Evolutionary conservation across 805 yeast species (phyloP).

Genomic region (Teunomyces lycoperdinae): DNA sequence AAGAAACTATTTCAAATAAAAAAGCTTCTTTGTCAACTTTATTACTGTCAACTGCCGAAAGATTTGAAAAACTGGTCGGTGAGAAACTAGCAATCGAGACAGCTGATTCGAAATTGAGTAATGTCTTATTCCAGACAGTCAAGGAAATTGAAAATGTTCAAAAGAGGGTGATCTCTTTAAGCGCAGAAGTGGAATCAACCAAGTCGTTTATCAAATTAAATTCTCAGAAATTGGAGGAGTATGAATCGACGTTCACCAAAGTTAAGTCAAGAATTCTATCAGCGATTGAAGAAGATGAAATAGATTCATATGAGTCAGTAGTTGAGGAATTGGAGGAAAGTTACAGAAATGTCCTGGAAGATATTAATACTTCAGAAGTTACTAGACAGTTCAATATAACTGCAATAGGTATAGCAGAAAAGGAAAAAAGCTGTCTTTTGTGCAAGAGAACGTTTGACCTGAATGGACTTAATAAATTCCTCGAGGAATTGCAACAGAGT

Average conservation of each 20-base stretch:
- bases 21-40: conserved; percentile 26
- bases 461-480: conserved; percentile 26
- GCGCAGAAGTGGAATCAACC: conserved; percentile 6
- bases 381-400: conserved; percentile 65
- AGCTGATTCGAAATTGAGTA: conserved; percentile 11
- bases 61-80: conserved; percentile 18
- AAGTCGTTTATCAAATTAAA: conserved; percentile 4
- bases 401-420: conserved; percentile 63
- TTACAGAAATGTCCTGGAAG: conserved; percentile 58
- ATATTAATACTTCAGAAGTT: conserved; percentile 65
- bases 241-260: conserved; percentile 6
- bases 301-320: conserved; percentile 50
- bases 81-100: conserved; percentile 12
- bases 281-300: conserved; percentile 32
- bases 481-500: conserved; percentile 26
- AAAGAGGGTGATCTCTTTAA: not conserved
- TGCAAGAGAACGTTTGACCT: conserved; percentile 67
- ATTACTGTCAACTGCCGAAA: conserved; percentile 16
- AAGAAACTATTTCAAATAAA: conserved; percentile 37
- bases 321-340: conserved; percentile 60
- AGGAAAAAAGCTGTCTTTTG: conserved; percentile 59
- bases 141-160: conserved; percentile 4
- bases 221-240: not conserved
- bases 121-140: not conserved
- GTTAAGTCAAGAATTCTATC: conserved; percentile 16